Base-by-base conservation (phyloP, 257 asterid species). In the Scutellaria baicalensis region DNA sequence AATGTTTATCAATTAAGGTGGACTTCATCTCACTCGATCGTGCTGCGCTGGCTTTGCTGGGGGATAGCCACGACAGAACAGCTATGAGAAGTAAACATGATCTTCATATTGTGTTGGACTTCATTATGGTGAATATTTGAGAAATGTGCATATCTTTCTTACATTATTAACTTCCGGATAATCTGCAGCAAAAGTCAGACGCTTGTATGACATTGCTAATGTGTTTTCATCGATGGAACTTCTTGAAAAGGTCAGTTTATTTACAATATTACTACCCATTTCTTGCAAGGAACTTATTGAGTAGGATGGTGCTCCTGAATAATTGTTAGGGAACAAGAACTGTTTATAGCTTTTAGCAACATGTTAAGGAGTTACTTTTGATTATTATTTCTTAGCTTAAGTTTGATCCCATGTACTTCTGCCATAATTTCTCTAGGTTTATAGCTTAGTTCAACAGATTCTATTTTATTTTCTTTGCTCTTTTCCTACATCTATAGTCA, bases 191-290 rank as follows among this genome's bases (percentile, higher is more conserved):
- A 88, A 84, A 69, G 55, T 78, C 42, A 84, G 95, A 58, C 95
- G 92, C 59, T 71, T 88, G 79, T 86, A 86, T 73, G 95, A 88
- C 70, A 82, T 86, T 73, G 86, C 93, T 12, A 86, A 86, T 78
- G 93, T 88, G 55, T 78, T 88, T 31, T 73, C 83, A 49, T 86
- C 95, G 31, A 76, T 86, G 85, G 79, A 70, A 67, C 90, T 88
- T 20, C 76, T 88, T 71, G 86, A 88, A 75, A 88, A 88, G 95
- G 95, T 88, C 66, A 75, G 86, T 69, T 71, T 35, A 5, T 55
- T 74, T 45, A 20, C 64, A 35, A 27, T 16, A 9, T 45, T 17
- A 33, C 66, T 63, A 55, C 44, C 49, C 12, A 59, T 20, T 51
- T 50, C 47, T 20, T 55, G 61, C 49, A 48, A 7, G 59, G 13